phyloP scores from a whole-genome alignment of 1,284 basidiomycete species.

The Porphyrellus sp. region DNA sequence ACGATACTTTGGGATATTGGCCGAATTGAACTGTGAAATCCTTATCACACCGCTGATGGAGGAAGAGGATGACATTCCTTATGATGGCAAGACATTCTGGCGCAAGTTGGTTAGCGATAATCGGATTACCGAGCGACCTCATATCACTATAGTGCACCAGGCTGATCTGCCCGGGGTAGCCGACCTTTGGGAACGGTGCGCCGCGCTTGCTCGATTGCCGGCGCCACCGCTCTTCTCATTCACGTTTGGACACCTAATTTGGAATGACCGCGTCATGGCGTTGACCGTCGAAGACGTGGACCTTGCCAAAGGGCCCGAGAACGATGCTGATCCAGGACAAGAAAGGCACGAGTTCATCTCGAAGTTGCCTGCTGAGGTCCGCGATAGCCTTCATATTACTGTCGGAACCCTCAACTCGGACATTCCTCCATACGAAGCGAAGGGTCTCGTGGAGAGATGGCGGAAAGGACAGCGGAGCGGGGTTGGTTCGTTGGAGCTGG shows the following conservation, averaged over 20 bases:
- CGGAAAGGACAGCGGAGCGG: slow-evolving; percentile 37
- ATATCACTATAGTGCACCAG: slow-evolving; percentile 84
- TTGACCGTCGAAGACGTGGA: slow-evolving; percentile 59
- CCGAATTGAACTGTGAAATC: slow-evolving; percentile 62
- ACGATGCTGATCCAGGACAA: slow-evolving; percentile 31
- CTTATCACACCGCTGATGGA: slow-evolving; percentile 43
- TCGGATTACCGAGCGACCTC: slow-evolving; percentile 65
- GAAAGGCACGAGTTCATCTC: slow-evolving; percentile 49
- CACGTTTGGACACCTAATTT: slow-evolving; percentile 64
- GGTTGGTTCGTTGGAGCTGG: slow-evolving; percentile 36
- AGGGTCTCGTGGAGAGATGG: slow-evolving; percentile 58
- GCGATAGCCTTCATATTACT: slow-evolving; percentile 76
- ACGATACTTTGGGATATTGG: slow-evolving; percentile 77
- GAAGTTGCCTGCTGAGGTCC: slow-evolving; percentile 47
- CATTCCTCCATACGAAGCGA: slow-evolving; percentile 73
- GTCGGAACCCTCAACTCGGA: slow-evolving; percentile 67
- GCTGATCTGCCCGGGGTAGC: slow-evolving; percentile 49
- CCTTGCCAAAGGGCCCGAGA: slow-evolving; percentile 25
- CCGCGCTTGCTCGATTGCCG: slow-evolving; percentile 42
- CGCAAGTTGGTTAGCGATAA: slow-evolving; percentile 41
- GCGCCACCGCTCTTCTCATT: slow-evolving; percentile 59
- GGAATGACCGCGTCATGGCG: slow-evolving; percentile 82
- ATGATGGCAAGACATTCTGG: slow-evolving; percentile 48
- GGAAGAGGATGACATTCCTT: slow-evolving; percentile 28
- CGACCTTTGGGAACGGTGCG: slow-evolving; percentile 68